phyloP scores from a whole-genome alignment of 1,284 basidiomycete species.

The Irpex lacteus region DNA sequence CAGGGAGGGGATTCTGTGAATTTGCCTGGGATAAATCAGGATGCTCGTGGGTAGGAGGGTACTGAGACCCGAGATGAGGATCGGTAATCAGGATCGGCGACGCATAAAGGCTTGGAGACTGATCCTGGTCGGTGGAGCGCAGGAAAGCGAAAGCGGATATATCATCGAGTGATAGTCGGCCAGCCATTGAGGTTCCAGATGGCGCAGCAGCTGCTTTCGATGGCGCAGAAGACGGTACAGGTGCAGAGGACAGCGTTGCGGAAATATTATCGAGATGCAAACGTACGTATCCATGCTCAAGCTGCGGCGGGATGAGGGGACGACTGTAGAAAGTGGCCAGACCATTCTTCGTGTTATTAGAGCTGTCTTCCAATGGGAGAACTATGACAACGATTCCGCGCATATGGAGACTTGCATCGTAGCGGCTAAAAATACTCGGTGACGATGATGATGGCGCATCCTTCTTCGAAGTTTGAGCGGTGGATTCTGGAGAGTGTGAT shows the following conservation, averaged over 20 bases:
- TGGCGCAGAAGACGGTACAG: constrained; percentile 4
- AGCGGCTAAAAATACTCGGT: constrained; percentile 28
- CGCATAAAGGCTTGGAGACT: constrained; percentile 30
- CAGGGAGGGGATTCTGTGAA: constrained; percentile 39
- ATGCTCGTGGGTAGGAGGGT: constrained; percentile 39
- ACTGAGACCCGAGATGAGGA: constrained; percentile 50
- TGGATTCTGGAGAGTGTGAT: constrained; percentile 24
- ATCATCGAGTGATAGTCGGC: constrained; percentile 40
- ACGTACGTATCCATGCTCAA: constrained; percentile 51
- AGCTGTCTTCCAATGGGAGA: constrained; percentile 30
- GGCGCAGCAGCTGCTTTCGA: background rate
- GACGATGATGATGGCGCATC: constrained; percentile 9
- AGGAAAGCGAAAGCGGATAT: constrained; percentile 53
- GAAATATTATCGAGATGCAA: constrained; percentile 52
- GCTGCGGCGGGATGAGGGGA: constrained; percentile 52
- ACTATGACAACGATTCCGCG: constrained; percentile 52
- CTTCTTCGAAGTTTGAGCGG: background rate
- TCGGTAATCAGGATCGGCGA: constrained; percentile 68
- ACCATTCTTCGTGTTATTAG: constrained; percentile 11
- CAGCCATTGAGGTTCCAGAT: constrained; percentile 7
- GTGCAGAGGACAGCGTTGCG: constrained; percentile 30
- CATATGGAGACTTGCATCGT: constrained; percentile 37
- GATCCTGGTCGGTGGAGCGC: constrained; percentile 12
- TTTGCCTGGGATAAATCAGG: constrained; percentile 28
- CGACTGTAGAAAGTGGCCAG: constrained; percentile 48